Evolutionary conservation across 2,329 filamentous ascomycete species (phyloP), one percentile per base, ranked within the genome.

Genomic region (Monosporascus sp.): DNA sequence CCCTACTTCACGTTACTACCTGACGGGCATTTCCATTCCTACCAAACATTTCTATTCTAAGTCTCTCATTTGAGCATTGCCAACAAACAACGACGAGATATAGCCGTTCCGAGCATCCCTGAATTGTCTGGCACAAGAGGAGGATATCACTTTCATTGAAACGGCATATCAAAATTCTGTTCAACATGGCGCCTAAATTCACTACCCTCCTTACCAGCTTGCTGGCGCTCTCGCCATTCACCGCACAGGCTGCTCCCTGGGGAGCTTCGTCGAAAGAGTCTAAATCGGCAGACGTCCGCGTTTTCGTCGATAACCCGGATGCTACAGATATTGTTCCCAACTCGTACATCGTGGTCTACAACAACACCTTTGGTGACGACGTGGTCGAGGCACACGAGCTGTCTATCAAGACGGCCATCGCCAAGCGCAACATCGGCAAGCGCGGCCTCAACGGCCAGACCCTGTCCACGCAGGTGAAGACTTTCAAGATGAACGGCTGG

Each of bases 281-380:
- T 3, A 47, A 34, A 34, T 5, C 20, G 2, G 44, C 51, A 51
- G 67, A 68, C 51, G 57, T 77, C 34, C 72, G 72, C 38, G 62
- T 79, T 15, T 74, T 77, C 58, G 68, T 84, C 61, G 67, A 69
- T 61, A 85, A 84, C 63, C 65, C 73, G 2, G 67, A 74, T 34
- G 75, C 74, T 51, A 59, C 59, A 9, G 70, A 82, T 60, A 67
- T 78, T 54, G 76, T 85, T 47, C 70, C 78, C 37, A 77, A 81
- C 70, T 72, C 74, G 48, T 87, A 84, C 68, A 85, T 87, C 56
- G 82, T 86, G 51, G 82, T 86, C 53, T 86, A 84, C 73, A 82
- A 85, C 66, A 73, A 72, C 57, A 77, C 74, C 51, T 76, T 75
- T 59, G 72, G 70, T 56, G 70, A 76, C 22, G 74, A 73, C 17